A percentile compares a stretch with the other conserved stretches of the same genome.
Evolutionary conservation across 1,284 basidiomycete species (phyloP).

Genomic region (Ceratobasidium sp.): DNA sequence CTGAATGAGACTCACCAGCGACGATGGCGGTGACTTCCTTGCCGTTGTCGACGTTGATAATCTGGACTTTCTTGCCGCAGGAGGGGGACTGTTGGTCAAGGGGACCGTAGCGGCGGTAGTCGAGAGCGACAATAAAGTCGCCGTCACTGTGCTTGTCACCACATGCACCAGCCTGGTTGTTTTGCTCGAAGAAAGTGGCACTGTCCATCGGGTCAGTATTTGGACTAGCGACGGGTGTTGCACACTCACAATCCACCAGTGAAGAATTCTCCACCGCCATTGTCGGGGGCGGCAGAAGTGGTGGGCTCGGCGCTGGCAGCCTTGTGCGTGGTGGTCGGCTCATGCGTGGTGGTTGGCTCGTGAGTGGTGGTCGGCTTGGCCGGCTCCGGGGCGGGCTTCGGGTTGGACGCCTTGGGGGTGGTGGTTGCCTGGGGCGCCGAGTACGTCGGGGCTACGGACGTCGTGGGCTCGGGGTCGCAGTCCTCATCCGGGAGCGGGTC

Average conservation of each 20-base stretch:
- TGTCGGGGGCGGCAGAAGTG: constrained; percentile 49
- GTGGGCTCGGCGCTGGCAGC: constrained; percentile 50
- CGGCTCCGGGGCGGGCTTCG: not conserved
- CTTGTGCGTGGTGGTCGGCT: constrained; percentile 50
- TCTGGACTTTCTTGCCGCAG: constrained; percentile 73
- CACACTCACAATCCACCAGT: constrained; percentile 63
- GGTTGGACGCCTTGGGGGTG: not conserved
- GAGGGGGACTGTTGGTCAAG: constrained; percentile 61
- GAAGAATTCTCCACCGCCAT: constrained; percentile 50
- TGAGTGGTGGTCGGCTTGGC: constrained; percentile 6
- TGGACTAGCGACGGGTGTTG: not conserved
- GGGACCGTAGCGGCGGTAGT: constrained; percentile 65
- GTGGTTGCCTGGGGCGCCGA: not conserved
- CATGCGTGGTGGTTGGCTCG: constrained; percentile 41
- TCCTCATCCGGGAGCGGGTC: constrained; percentile 51
- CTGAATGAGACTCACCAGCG: constrained; percentile 53
- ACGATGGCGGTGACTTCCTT: constrained; percentile 71
- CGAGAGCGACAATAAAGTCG: constrained; percentile 77
- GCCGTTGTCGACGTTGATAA: constrained; percentile 70
- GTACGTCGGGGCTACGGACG: too few relatives aligned
- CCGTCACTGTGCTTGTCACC: constrained; percentile 73
- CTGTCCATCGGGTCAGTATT: not conserved
- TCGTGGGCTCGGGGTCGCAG: constrained; percentile 53
- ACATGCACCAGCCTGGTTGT: constrained; percentile 63
- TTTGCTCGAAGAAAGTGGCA: constrained; percentile 51